Base-by-base conservation (phyloP, 23 red algal species). In the Gracilaria domingensis region DNA sequence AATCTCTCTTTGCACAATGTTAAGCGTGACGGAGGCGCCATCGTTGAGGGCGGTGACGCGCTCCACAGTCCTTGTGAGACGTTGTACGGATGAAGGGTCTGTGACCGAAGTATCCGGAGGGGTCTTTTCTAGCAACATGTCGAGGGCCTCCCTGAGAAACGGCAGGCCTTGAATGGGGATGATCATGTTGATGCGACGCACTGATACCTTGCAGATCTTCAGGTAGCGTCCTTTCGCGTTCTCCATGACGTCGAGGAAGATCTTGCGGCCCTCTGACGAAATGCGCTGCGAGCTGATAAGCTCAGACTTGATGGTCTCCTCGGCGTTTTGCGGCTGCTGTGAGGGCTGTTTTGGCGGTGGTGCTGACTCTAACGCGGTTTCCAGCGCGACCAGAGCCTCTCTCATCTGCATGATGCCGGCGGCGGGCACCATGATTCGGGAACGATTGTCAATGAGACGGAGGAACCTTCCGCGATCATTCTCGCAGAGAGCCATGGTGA, bases 241-340 rank as follows among this genome's bases (percentile, higher is more conserved):
- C 67, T 88, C 81, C 32, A 95, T 77, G 28, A 95, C 79, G 87
- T 95, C 93, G 62, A 95, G 76, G 76, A 88, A 95, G 84, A 89
- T 88, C 44, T 95, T 95, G 17, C 87, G 77, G n/a, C 83, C 87
- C n/a, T 95, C 93, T 33, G 61, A 71, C 32, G 75, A 45, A 82
- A 95, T 73, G 3, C 77, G 61, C 33, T 69, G 83, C 32, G 93
- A 81, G 21, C 66, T 84, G 37, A 95, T 80, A 11, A 90, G 75
- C 21, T 90, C 87, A 36, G 87, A 90, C 76, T 81, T 90, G 58
- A 50, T 38, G 58, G 33, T 38, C 8, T 80, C 69, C 12, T 90
- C 87, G 54, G 5, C 59, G 74, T 66, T 30, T 20, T 23, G 30
- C 12, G 49, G 32, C 12, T 0, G 49, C 23, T 47, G 59, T 23